Base-by-base conservation (phyloP, 805 yeast genomes). In the Kluyveromyces aestuarii region DNA sequence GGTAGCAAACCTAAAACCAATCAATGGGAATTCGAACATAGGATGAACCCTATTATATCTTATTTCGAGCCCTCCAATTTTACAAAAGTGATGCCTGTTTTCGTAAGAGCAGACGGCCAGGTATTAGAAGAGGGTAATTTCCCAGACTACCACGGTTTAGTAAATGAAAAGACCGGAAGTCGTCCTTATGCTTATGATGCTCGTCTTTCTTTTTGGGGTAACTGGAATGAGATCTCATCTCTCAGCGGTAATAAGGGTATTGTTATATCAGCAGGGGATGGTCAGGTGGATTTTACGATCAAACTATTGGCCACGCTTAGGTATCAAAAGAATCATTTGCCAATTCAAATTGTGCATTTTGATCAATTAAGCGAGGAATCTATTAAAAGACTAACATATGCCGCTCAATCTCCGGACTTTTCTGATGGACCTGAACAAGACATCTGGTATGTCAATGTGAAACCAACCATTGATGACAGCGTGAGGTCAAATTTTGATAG, bases 241-340 rank as follows among this genome's bases (percentile, higher is more conserved):
- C 39, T 13, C 3, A 45, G 50, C 36, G 51, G 47, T 9, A 48
- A 46, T 18, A 50, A 52, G 16, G 64, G 64, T 48, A 59, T 60
- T 37, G 53, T 56, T 5, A 19, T 56, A 37, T 48, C 53, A 41
- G 43, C 53, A 37, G 47, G 48, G 2, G 69, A 69, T 41, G 46
- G 45, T 2, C 65, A 65, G 47, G 54, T 63, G 6, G 52, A 56
- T 8, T 55, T 63, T n/a, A 53, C 70, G 14, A 42, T 60, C 3
- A 55, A 61, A n/a, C 41, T 67, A 17, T 60, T 85, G 36, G 72
- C 75, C 1, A 60, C 75, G 41, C 55, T 72, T 13, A 55, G 75
- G 35, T 62, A 62, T 14, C 41, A 59, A 10, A 63, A 64, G 1
- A 73, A 72, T 54, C 50, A 45, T 11, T 54, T 70, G 27, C 78